These are phyloP conservation scores for Quillaja saponaria DNA, from an alignment of 306 rosid species.

Conservation along the genomic window DNA sequence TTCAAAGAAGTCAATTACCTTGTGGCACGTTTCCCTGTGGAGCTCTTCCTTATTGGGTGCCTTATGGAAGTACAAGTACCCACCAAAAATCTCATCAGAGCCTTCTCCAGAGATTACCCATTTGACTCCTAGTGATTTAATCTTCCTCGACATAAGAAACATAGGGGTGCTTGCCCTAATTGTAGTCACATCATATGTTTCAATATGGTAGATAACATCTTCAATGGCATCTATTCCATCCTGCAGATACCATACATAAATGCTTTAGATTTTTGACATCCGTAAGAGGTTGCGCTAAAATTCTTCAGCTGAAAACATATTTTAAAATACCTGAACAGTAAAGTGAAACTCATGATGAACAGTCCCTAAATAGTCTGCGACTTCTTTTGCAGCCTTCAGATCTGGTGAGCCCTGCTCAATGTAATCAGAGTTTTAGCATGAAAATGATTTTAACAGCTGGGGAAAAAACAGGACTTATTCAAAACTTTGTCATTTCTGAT, in stretches of 20 bases:
- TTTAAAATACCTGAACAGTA: constrained; percentile 74
- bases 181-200: constrained; percentile 93
- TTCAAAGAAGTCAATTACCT: constrained; percentile 40
- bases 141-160: constrained; percentile 95
- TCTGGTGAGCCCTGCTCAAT: constrained; percentile 88
- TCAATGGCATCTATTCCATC: constrained; percentile 97
- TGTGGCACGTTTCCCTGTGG: constrained; percentile 88
- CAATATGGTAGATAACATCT: constrained; percentile 88
- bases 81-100: constrained; percentile 93
- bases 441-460: not conserved
- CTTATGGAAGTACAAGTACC: constrained; percentile 94
- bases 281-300: not conserved
- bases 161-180: constrained; percentile 97
- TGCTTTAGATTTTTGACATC: constrained; percentile 1
- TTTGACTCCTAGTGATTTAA: constrained; percentile 93
- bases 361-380: constrained; percentile 87
- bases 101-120: constrained; percentile 99
- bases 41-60: constrained; percentile 98
- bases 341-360: constrained; percentile 86
- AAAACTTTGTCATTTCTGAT: not conserved
- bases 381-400: constrained; percentile 92
- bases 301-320: not conserved
- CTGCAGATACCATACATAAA: constrained; percentile 36
- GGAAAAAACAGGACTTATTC: not conserved
- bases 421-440: constrained; percentile 8